Percentiles rank a stretch among this genome's conserved stretches.
Conservation (phyloP, 306 rosid species). For the Psophocarpus tetragonolobus region DNA sequence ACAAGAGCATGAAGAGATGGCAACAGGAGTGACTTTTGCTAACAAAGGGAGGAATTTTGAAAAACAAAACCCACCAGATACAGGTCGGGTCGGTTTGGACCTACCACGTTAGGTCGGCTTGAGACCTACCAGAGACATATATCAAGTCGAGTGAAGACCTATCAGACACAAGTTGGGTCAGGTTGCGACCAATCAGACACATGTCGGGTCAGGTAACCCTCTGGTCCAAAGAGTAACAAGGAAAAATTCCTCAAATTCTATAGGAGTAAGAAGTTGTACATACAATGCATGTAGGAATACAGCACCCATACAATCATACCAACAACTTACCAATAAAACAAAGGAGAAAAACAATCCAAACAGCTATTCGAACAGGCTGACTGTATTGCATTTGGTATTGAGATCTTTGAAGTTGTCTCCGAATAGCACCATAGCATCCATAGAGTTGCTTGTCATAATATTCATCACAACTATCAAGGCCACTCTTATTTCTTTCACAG, state of each 20-base stretch:
- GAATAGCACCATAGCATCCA: constrained; percentile 93
- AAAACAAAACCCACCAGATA: no score
- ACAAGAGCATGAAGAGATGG: background rate
- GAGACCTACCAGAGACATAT: no score
- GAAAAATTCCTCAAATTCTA: constrained; percentile 19
- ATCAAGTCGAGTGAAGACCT: no score
- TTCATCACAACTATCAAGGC: constrained; percentile 62
- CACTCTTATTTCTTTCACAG: constrained; percentile 78
- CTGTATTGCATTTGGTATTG: constrained; percentile 84
- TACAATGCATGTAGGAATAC: background rate
- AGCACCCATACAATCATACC: background rate
- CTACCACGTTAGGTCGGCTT: no score
- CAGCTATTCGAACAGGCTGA: constrained; percentile 60
- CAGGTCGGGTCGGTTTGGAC: no score
- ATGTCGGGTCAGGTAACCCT: no score
- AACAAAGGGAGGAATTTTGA: background rate
- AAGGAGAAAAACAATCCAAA: constrained; percentile 61
- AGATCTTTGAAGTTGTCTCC: constrained; percentile 85
- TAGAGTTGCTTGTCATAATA: constrained; percentile 71
- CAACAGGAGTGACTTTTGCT: background rate
- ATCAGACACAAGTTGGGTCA: no score
- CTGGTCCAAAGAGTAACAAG: background rate
- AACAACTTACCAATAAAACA: constrained; percentile 73
- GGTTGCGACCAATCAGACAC: no score
- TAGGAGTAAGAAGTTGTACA: constrained; percentile 4